phyloP scores from a whole-genome alignment of 169 alveolate species.

The Cystoisospora suis region DNA sequence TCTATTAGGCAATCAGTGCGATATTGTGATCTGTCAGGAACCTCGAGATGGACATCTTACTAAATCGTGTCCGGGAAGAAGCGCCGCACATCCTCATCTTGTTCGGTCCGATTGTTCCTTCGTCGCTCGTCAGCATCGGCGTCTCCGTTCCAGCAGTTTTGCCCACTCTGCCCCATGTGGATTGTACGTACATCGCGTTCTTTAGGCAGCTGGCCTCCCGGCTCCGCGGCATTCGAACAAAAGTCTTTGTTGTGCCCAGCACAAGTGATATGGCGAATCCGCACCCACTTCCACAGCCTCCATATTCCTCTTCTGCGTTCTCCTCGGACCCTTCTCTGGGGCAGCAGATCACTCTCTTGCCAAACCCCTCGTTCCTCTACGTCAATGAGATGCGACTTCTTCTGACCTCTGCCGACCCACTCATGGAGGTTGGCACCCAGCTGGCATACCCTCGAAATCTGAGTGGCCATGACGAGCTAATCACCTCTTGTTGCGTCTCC shows the following conservation, averaged over 20 bases:
- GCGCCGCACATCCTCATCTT: conserved; percentile 53
- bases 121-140: not conserved
- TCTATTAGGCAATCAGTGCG: not conserved
- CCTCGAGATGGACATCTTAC: conserved; percentile 34
- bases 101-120: conserved; percentile 56
- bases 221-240: conserved; percentile 37
- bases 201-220: conserved; percentile 40
- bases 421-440: conserved; percentile 54
- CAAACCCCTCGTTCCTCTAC: conserved; percentile 48
- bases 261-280: conserved; percentile 57
- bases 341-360: conserved; percentile 14
- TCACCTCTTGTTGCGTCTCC: conserved; percentile 40
- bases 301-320: not conserved
- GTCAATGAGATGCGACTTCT: conserved; percentile 54
- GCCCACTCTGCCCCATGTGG: conserved; percentile 31
- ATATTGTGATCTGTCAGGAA: conserved; percentile 44
- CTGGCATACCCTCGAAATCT: conserved; percentile 18
- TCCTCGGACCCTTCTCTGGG: not conserved
- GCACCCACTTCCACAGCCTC: conserved; percentile 62
- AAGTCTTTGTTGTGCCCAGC: conserved; percentile 54
- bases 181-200: conserved; percentile 24
- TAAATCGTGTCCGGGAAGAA: conserved; percentile 43
- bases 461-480: not conserved
- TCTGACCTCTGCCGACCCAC: conserved; percentile 58
- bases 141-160: conserved; percentile 27